Evolutionary conservation across 768 basidiomycete genomes (phyloP).

Genomic region (Collybia sordida): DNA sequence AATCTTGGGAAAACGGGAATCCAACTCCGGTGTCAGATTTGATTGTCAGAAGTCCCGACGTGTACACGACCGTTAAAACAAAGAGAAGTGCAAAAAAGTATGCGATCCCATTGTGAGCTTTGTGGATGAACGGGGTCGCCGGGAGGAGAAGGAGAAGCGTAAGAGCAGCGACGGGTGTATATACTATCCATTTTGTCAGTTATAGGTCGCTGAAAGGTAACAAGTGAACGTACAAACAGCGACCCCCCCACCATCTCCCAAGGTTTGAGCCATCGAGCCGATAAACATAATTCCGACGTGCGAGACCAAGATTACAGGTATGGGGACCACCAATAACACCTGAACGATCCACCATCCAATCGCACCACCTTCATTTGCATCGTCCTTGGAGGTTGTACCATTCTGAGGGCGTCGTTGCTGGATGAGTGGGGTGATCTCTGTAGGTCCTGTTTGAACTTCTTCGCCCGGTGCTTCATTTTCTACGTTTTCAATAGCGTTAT

Average conservation of each 20-base stretch:
- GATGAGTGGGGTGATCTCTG: conserved; percentile 60
- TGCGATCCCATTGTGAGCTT: neutral
- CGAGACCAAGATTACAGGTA: conserved; percentile 51
- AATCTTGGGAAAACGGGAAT: conserved; percentile 62
- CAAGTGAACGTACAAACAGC: conserved; percentile 37
- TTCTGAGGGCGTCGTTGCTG: conserved; percentile 3
- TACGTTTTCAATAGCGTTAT: conserved; percentile 22
- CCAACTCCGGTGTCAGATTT: conserved; percentile 23
- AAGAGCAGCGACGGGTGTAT: conserved; percentile 42
- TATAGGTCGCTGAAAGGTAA: neutral
- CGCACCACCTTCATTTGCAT: conserved; percentile 10
- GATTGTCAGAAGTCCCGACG: conserved; percentile 16
- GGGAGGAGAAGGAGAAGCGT: conserved; percentile 56
- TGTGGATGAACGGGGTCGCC: conserved; percentile 55
- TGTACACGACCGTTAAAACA: conserved; percentile 41
- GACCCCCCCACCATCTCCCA: conserved; percentile 57
- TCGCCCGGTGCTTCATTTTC: conserved; percentile 15
- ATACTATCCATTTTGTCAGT: conserved; percentile 39
- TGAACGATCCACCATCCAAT: conserved; percentile 59
- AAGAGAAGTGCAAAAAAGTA: conserved; percentile 27
- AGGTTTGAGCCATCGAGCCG: conserved; percentile 51
- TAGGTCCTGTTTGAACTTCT: conserved; percentile 38
- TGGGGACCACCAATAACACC: conserved; percentile 49
- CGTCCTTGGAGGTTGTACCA: no score
- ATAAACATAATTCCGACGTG: conserved; percentile 51